These are phyloP conservation scores for Exophiala aquamarina DNA, from an alignment of 2,329 filamentous ascomycete genomes.

Conservation along the genomic window DNA sequence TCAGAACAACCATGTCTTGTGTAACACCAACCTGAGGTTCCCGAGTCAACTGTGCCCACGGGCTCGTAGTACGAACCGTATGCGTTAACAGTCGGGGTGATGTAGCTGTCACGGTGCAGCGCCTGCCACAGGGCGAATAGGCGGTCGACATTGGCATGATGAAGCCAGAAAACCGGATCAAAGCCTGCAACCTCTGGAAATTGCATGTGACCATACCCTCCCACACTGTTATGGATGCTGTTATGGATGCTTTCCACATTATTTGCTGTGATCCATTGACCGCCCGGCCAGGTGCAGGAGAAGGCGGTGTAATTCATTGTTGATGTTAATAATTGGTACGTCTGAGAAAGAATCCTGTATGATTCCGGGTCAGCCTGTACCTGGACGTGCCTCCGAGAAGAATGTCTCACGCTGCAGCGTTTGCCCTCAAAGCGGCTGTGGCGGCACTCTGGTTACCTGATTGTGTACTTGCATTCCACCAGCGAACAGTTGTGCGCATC, in stretches of 20 bases:
- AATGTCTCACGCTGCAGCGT: slow-evolving; percentile 19
- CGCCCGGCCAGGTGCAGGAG: slow-evolving; percentile 21
- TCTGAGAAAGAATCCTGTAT: slow-evolving; percentile 19
- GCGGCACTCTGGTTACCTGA: slow-evolving; percentile 24
- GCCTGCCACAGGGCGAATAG: slow-evolving; percentile 76
- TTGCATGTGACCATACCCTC: slow-evolving; percentile 64
- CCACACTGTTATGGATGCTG: slow-evolving; percentile 54
- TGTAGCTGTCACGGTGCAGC: slow-evolving; percentile 64
- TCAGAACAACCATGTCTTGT: slow-evolving; percentile 30
- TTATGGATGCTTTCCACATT: slow-evolving; percentile 49
- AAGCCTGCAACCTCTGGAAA: slow-evolving; percentile 72
- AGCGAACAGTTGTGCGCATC: slow-evolving; percentile 22
- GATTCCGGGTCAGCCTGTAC: slow-evolving; percentile 4
- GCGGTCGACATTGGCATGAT: slow-evolving; percentile 74
- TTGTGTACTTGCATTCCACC: slow-evolving; percentile 16
- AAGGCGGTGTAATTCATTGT: slow-evolving; percentile 31
- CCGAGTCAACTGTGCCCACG: slow-evolving; percentile 20
- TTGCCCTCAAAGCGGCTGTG: slow-evolving; percentile 21
- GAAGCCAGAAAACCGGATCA: slow-evolving; percentile 76
- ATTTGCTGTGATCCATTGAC: slow-evolving; percentile 9
- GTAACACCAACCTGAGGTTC: slow-evolving; percentile 19
- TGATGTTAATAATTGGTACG: slow-evolving; percentile 32
- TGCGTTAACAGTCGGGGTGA: slow-evolving; percentile 44
- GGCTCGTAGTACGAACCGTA: slow-evolving; percentile 55
- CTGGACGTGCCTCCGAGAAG: neutral